A percentile compares a stretch with the other conserved stretches of the same genome.
These are phyloP conservation scores for Plectosphaerella sp. DNA, from an alignment of 2,329 filamentous ascomycete species.

Conservation along the genomic window DNA sequence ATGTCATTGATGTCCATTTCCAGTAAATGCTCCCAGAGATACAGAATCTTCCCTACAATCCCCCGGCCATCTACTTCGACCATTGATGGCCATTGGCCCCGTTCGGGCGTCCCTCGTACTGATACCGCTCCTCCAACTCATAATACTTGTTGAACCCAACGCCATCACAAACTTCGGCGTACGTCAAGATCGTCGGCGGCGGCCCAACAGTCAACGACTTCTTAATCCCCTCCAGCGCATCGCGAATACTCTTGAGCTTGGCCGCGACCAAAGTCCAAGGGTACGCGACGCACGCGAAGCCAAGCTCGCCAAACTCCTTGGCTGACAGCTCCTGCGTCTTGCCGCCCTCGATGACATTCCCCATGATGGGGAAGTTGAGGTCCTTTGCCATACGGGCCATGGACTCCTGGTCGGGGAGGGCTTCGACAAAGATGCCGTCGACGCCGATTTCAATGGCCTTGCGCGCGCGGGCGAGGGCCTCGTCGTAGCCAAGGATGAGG, in stretches of 20 bases:
- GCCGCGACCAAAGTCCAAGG: constrained; percentile 39
- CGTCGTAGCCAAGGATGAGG: constrained; percentile 36
- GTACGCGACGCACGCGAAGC: constrained; percentile 36
- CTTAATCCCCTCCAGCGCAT: constrained; percentile 33
- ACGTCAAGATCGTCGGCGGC: constrained; percentile 36
- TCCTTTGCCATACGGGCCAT: constrained; percentile 33
- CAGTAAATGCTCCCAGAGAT: no score
- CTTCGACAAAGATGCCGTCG: constrained; percentile 38
- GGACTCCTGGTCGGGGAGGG: constrained; percentile 33
- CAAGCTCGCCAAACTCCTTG: constrained; percentile 26
- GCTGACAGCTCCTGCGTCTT: constrained; percentile 29
- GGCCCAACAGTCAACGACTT: constrained; percentile 32
- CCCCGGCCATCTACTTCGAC: neutral
- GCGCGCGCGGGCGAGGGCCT: constrained; percentile 34
- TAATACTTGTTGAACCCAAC: constrained; percentile 42
- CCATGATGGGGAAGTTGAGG: constrained; percentile 31
- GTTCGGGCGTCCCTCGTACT: constrained; percentile 5
- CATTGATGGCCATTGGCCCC: constrained; percentile 8
- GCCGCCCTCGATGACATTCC: constrained; percentile 27
- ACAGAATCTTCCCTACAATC: no score
- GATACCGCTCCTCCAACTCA: constrained; percentile 6
- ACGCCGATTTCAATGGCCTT: constrained; percentile 38
- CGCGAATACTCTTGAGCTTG: constrained; percentile 32
- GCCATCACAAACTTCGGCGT: constrained; percentile 37
- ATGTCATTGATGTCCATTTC: no score